A percentile compares a stretch with the other conserved stretches of the same genome.
Evolutionary conservation across 1,139 yeast genomes (phyloP).

Genomic region (Protomyces gravidus): DNA sequence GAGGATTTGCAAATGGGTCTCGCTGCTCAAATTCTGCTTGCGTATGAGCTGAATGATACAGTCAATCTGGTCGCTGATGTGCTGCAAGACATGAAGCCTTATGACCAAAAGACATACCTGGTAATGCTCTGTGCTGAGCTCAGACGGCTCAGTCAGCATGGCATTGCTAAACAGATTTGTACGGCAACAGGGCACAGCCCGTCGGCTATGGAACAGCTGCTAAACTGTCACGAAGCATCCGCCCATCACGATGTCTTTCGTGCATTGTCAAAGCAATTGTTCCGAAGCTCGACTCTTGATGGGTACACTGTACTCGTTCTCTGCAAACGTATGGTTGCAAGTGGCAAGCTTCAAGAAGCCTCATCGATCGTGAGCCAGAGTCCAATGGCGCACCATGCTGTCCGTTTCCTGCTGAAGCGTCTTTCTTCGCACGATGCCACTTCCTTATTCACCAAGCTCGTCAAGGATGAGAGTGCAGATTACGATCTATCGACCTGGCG

Average conservation of each 20-base stretch:
- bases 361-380: background rate
- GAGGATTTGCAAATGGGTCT: background rate
- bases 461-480: background rate
- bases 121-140: background rate
- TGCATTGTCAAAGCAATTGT: background rate
- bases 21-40: background rate
- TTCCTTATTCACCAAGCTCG: background rate
- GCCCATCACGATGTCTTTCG: background rate
- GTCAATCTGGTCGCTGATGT: background rate
- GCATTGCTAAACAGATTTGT: background rate
- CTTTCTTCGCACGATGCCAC: background rate
- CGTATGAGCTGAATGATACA: background rate
- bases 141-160: background rate
- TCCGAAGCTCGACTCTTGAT: background rate
- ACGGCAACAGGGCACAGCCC: background rate
- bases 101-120: background rate
- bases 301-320: background rate
- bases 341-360: background rate
- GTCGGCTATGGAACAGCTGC: background rate
- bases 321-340: background rate
- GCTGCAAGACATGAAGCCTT: background rate
- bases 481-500: background rate
- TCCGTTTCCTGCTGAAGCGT: background rate
- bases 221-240: background rate
- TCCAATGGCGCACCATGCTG: background rate